A percentile compares a stretch with the other conserved stretches of the same genome.
phyloP scores from a whole-genome alignment of 345 rosid species.

The Hevea brasiliensis region DNA sequence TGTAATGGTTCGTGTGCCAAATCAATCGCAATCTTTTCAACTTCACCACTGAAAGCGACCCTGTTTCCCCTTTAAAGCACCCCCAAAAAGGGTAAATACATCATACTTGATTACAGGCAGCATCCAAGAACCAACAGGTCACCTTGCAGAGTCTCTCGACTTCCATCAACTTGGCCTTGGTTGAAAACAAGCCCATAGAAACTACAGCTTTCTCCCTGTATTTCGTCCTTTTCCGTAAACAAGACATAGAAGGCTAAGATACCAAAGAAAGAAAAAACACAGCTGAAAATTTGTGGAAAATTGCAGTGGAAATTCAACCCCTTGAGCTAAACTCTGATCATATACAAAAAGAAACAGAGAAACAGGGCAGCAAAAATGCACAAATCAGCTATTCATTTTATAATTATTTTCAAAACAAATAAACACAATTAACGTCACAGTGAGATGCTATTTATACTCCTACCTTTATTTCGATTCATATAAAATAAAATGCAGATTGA shows the following conservation, averaged over 20 bases:
- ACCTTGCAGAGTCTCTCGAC: not conserved
- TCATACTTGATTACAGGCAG: not conserved
- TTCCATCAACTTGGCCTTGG: not conserved
- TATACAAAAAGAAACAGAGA: not conserved
- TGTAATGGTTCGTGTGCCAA: too few relatives aligned
- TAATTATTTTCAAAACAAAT: too few relatives aligned
- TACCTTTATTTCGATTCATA: too few relatives aligned
- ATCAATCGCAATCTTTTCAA: too few relatives aligned
- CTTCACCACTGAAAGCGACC: too few relatives aligned
- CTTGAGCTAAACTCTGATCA: not conserved
- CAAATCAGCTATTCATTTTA: not conserved
- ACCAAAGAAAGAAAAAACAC: not conserved
- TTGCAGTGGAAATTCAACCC: not conserved
- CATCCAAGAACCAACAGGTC: slow-evolving; percentile 4
- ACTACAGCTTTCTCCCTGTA: not conserved
- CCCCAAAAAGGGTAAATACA: not conserved
- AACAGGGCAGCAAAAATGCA: not conserved
- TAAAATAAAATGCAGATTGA: too few relatives aligned
- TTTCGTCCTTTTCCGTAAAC: not conserved
- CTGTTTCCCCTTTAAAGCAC: too few relatives aligned
- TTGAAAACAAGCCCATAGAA: not conserved
- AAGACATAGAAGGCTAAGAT: too few relatives aligned
- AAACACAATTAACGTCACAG: too few relatives aligned
- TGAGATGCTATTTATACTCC: too few relatives aligned
- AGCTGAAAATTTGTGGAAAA: not conserved